Evolutionary conservation across 2,329 filamentous ascomycete species (phyloP).

Genomic region (Gyromitra esculenta): DNA sequence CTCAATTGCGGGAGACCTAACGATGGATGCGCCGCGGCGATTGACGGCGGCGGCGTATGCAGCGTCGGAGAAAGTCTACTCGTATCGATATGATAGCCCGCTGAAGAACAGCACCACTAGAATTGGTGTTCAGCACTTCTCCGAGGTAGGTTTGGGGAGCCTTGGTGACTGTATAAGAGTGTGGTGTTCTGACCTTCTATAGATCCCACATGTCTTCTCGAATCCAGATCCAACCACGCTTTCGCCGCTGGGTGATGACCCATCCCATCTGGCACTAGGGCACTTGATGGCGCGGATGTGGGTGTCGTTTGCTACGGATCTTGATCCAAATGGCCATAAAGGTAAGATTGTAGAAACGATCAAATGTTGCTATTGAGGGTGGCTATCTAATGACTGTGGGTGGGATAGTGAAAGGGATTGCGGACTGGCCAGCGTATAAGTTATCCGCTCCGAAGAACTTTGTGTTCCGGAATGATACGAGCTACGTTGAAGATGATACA

Average conservation of each 20-base stretch:
- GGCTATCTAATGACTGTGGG: slow-evolving; percentile 15
- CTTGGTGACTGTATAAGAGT: slow-evolving; percentile 50
- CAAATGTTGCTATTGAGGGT: slow-evolving; percentile 4
- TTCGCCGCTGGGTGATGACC: slow-evolving; percentile 43
- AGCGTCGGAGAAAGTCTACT: slow-evolving; percentile 63
- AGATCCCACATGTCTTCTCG: slow-evolving; percentile 49
- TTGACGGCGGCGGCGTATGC: slow-evolving; percentile 67
- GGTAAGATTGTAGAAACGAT: neutral
- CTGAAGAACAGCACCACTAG: slow-evolving; percentile 62
- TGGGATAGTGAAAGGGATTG: slow-evolving; percentile 43
- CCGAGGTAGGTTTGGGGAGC: slow-evolving; percentile 59
- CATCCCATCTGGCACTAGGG: slow-evolving; percentile 57
- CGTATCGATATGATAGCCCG: slow-evolving; percentile 71
- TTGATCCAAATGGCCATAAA: slow-evolving; percentile 57
- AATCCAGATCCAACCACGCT: slow-evolving; percentile 46
- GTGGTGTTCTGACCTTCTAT: slow-evolving; percentile 54
- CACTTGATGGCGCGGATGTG: slow-evolving; percentile 58
- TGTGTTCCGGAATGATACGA: slow-evolving; percentile 59
- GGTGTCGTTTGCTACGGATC: slow-evolving; percentile 58
- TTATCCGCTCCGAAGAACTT: slow-evolving; percentile 58
- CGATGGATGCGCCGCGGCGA: slow-evolving; percentile 68
- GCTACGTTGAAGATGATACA: slow-evolving; percentile 60
- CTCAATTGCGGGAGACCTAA: slow-evolving; percentile 67
- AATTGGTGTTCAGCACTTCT: slow-evolving; percentile 67
- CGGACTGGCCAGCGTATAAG: slow-evolving; percentile 59